Evolutionary conservation across 495 filamentous ascomycete species (phyloP).

Genomic region (Saxophila tyrrhenica): DNA sequence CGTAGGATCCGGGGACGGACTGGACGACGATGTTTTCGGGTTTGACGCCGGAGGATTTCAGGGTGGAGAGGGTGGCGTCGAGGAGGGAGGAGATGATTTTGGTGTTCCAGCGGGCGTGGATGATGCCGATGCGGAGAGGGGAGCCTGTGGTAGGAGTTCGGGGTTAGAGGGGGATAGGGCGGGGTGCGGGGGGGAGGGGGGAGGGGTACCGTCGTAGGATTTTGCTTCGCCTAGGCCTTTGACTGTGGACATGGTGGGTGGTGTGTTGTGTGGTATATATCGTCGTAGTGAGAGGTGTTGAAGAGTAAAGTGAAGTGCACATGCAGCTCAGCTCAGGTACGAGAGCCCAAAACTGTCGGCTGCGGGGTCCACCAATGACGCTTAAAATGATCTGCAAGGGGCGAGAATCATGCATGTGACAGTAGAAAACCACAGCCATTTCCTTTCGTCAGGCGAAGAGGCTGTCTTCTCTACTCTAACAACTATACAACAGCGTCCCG

Average conservation of each 20-base stretch:
- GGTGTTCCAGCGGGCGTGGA: constrained; percentile 92
- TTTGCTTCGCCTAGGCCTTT: constrained; percentile 26
- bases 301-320: no score
- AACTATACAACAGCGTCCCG: neutral
- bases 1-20: constrained; percentile 87
- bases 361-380: neutral
- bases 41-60: constrained; percentile 62
- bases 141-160: constrained; percentile 44
- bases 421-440: no score
- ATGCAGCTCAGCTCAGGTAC: no score
- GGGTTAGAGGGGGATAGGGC: constrained; percentile 1
- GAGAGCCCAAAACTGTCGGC: no score
- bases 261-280: neutral
- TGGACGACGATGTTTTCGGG: constrained; percentile 80
- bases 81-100: constrained; percentile 67
- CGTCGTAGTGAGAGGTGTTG: no score
- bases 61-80: constrained; percentile 52
- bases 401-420: neutral
- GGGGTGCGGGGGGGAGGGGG: neutral
- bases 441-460: neutral
- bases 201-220: constrained; percentile 22
- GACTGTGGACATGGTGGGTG: constrained; percentile 17
- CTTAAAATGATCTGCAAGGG: neutral
- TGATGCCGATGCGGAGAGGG: constrained; percentile 77
- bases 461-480: neutral